These are phyloP conservation scores for Epichloe gansuensis DNA, from an alignment of 2,329 filamentous ascomycete species.

Conservation along the genomic window DNA sequence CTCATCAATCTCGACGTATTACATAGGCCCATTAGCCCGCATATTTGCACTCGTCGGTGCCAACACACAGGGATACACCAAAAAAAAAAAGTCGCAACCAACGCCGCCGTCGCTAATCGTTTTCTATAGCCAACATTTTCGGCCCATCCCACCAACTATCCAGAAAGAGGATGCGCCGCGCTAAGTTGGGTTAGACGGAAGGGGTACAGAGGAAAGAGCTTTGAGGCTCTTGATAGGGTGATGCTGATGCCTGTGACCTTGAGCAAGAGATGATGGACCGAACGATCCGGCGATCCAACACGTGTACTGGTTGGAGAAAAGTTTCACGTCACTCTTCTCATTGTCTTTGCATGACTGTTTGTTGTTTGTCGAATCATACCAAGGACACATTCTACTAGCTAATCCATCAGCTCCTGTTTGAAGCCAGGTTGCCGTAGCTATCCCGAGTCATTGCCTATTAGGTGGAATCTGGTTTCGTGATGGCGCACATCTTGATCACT, in stretches of 20 bases:
- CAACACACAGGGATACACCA: conserved; percentile 34
- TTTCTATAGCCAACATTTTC: conserved; percentile 32
- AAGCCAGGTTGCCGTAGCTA: neutral
- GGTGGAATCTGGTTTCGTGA: neutral
- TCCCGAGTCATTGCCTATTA: neutral
- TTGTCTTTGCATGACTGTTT: neutral
- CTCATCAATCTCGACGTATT: conserved; percentile 34
- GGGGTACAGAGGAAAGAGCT: conserved; percentile 16
- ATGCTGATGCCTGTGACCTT: conserved; percentile 11
- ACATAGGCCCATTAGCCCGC: conserved; percentile 8
- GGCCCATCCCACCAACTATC: conserved; percentile 13
- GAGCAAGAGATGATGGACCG: conserved; percentile 22
- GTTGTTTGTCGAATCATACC: neutral
- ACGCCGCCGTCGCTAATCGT: conserved; percentile 30
- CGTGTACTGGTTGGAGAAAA: conserved; percentile 8
- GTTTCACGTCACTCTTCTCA: no score
- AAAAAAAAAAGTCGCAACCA: conserved; percentile 25
- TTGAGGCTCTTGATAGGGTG: conserved; percentile 20
- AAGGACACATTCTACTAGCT: neutral
- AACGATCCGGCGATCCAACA: conserved; percentile 15
- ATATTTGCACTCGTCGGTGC: conserved; percentile 25
- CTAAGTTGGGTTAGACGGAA: conserved; percentile 25
- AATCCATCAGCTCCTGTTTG: neutral
- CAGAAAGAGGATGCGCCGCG: conserved; percentile 30
- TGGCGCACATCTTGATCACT: no score